Evolutionary conservation across 106 monocot species (phyloP).

Genomic region (Dactylorhiza incarnata): DNA sequence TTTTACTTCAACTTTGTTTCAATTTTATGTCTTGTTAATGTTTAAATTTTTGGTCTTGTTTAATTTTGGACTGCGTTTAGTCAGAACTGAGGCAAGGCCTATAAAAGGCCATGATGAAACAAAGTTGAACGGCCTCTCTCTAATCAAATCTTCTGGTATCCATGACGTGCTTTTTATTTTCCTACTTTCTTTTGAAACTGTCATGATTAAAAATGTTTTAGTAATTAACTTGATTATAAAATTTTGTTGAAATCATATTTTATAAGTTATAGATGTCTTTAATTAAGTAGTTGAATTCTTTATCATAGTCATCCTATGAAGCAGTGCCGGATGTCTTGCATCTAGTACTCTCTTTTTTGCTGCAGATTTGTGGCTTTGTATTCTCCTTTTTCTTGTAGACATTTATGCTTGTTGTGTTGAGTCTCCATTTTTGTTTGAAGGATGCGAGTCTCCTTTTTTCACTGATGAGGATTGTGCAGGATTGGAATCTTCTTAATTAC

Average conservation of each 20-base stretch:
- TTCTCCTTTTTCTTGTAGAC: conserved; percentile 2
- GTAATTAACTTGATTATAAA: background rate
- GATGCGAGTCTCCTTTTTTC: background rate
- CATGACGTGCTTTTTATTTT: too few species aligned
- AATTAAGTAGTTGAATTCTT: background rate
- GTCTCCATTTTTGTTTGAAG: background rate
- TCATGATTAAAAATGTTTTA: background rate
- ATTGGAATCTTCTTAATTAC: background rate
- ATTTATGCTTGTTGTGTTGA: background rate
- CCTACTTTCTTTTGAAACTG: too few species aligned
- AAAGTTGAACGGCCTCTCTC: too few species aligned
- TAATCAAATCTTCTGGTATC: too few species aligned
- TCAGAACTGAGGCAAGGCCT: too few species aligned
- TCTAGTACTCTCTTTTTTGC: background rate
- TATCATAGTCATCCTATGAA: background rate
- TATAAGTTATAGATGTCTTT: background rate
- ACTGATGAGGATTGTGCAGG: background rate
- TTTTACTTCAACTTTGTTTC: too few species aligned
- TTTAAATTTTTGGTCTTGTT: too few species aligned
- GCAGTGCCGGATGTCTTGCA: background rate
- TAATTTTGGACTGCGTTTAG: too few species aligned
- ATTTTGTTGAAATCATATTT: background rate
- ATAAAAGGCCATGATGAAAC: too few species aligned
- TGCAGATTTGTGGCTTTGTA: background rate
- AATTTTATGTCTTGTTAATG: too few species aligned